phyloP scores from a whole-genome alignment of 2,329 filamentous ascomycete species.

The Penicillium sp. region DNA sequence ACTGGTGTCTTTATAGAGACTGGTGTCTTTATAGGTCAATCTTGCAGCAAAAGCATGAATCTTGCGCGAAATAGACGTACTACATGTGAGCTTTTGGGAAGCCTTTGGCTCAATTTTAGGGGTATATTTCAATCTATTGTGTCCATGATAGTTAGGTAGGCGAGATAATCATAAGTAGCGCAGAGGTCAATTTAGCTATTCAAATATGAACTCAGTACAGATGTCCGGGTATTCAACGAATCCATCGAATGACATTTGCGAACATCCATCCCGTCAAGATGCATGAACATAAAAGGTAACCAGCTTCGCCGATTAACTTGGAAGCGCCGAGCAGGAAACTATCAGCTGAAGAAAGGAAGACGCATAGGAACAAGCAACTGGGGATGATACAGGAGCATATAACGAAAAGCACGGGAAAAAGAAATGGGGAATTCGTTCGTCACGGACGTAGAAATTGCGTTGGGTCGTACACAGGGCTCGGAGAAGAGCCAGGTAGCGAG shows the following conservation, averaged over 20 bases:
- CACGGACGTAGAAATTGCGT: slow-evolving; percentile 17
- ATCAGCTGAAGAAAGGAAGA: not conserved
- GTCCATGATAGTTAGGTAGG: not conserved
- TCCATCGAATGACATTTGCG: slow-evolving; percentile 9
- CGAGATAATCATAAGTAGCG: not conserved
- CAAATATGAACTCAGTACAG: slow-evolving; percentile 2
- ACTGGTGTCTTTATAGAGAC: not conserved
- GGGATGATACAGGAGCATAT: not conserved
- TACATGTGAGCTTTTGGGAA: not conserved
- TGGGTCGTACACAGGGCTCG: slow-evolving; percentile 23
- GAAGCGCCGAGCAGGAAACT: not conserved
- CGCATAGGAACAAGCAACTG: not conserved
- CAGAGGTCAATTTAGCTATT: slow-evolving; percentile 2
- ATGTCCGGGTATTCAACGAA: slow-evolving; percentile 13
- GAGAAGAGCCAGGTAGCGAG: slow-evolving; percentile 21
- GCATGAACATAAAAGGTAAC: not conserved
- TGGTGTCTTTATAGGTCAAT: not conserved
- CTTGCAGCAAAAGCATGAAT: not conserved
- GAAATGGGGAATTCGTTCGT: slow-evolving; percentile 15
- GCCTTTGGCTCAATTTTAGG: not conserved
- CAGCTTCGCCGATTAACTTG: not conserved
- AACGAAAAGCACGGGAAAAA: not conserved
- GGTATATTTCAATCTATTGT: not conserved
- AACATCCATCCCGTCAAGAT: not conserved
- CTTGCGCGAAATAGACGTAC: not conserved